Evolutionary conservation across 306 rosid species (phyloP).

Genomic region (Malus orientalis): DNA sequence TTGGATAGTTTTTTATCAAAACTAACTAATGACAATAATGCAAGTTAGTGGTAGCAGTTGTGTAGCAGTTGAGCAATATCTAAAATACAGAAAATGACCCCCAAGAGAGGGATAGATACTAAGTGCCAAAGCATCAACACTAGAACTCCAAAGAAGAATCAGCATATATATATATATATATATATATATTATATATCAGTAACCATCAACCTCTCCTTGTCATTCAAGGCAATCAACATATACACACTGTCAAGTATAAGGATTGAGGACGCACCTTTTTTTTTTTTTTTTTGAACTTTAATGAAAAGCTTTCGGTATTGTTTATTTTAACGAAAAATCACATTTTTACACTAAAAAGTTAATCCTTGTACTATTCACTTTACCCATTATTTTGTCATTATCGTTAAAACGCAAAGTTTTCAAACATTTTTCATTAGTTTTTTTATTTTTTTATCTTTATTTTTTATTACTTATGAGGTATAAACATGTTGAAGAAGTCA

Average conservation of each 20-base stretch:
- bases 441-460: not conserved
- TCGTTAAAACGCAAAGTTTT: no score
- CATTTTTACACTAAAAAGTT: no score
- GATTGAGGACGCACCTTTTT: not conserved
- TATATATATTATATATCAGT: not conserved
- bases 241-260: not conserved
- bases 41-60: not conserved
- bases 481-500: not conserved
- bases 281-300: no score
- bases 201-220: not conserved
- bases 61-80: not conserved
- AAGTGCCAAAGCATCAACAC: not conserved
- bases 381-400: no score
- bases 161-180: not conserved
- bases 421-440: no score
- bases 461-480: not conserved
- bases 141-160: not conserved
- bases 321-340: no score
- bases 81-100: not conserved
- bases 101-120: not conserved
- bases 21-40: not conserved
- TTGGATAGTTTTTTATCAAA: not conserved
- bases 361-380: no score
- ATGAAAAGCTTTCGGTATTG: no score
- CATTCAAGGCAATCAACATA: not conserved